Conservation (phyloP, 352 stramenopile species). For the Pythium apleroticum region DNA sequence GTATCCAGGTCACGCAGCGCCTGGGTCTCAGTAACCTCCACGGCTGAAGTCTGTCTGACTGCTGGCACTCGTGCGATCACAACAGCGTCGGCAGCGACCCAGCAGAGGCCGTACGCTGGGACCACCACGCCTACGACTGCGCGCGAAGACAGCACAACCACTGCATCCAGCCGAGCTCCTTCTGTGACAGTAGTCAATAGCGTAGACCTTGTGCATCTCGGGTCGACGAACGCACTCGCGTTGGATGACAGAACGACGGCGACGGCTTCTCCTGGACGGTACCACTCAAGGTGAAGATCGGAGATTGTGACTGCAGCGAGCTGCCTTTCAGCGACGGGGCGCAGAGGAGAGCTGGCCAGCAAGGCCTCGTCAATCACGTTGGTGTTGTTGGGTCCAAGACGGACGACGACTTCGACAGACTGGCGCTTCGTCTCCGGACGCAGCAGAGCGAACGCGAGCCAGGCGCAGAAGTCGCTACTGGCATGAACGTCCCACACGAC, state of each 20-base stretch:
- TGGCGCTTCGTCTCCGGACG: background rate
- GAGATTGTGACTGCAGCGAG: background rate
- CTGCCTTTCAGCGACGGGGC: background rate
- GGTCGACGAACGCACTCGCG: background rate
- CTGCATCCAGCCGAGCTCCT: background rate
- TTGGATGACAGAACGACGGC: background rate
- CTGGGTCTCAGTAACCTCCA: background rate
- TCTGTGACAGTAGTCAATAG: background rate
- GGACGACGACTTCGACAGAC: too few species aligned
- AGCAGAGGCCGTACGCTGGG: background rate
- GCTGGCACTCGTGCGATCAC: background rate
- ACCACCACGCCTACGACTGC: background rate
- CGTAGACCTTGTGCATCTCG: background rate
- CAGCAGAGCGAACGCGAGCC: background rate
- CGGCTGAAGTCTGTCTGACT: background rate
- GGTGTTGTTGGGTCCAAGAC: background rate
- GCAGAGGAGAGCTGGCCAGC: background rate
- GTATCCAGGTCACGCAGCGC: background rate
- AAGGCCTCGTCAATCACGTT: too few species aligned
- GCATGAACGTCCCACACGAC: too few species aligned
- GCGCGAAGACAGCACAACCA: background rate
- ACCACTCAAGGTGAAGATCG: background rate
- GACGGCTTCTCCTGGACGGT: too few species aligned
- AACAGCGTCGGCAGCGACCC: background rate
- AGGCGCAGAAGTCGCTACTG: background rate